phyloP scores from a whole-genome alignment of 2,329 filamentous ascomycete species.

The Diaporthe citri region DNA sequence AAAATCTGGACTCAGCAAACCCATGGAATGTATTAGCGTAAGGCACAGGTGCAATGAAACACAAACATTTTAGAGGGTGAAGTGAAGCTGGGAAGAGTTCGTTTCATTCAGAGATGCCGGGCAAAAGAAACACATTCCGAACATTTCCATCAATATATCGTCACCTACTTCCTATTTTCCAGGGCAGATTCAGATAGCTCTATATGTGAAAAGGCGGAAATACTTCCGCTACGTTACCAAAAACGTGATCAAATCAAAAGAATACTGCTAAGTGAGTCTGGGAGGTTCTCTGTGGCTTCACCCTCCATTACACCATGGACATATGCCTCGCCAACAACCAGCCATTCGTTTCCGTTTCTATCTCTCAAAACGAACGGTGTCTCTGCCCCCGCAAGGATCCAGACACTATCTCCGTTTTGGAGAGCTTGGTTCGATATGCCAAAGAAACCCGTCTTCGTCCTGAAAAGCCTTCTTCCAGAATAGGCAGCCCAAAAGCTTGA shows the following conservation, averaged over 20 bases:
- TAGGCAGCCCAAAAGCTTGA: constrained; percentile 14
- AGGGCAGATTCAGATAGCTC: not conserved
- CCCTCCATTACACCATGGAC: constrained; percentile 4
- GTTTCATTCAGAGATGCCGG: no score
- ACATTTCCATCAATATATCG: no score
- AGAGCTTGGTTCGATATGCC: constrained; percentile 6
- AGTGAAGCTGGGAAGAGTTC: no score
- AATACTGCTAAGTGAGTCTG: not conserved
- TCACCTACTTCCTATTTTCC: no score
- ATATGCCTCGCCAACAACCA: constrained; percentile 3
- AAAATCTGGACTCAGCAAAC: no score
- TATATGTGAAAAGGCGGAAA: not conserved
- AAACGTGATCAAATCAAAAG: not conserved
- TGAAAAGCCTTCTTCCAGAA: constrained; percentile 1
- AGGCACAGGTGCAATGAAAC: no score
- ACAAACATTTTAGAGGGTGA: no score
- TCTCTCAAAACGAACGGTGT: not conserved
- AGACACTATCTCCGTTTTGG: not conserved
- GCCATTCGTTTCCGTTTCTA: not conserved
- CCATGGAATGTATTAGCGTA: no score
- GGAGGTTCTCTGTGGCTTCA: not conserved
- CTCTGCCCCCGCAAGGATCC: constrained; percentile 2
- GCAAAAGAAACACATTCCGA: no score
- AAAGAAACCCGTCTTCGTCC: not conserved
- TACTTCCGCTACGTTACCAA: not conserved